Evolutionary conservation across 306 rosid species (phyloP).

Genomic region (Casuarina cunninghamiana): DNA sequence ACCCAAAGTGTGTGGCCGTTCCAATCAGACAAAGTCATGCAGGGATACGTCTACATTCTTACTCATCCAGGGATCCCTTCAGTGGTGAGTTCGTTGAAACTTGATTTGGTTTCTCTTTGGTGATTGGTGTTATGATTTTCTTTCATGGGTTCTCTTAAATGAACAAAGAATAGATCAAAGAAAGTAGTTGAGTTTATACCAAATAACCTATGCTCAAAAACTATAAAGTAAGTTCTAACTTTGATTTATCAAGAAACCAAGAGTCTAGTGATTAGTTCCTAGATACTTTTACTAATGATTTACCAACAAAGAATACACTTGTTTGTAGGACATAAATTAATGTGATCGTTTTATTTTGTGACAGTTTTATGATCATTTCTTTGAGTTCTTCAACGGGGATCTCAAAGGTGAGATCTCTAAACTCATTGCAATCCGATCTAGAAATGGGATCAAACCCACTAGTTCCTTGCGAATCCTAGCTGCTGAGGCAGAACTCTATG

Average conservation of each 20-base stretch:
- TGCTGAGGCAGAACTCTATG: constrained; percentile 31
- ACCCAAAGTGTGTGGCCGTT: constrained; percentile 29
- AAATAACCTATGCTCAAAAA: neutral
- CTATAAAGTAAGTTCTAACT: too few relatives aligned
- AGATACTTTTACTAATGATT: neutral
- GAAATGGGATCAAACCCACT: constrained; percentile 30
- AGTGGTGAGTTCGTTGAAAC: constrained; percentile 19
- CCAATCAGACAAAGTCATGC: constrained; percentile 33
- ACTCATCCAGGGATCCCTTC: constrained; percentile 48
- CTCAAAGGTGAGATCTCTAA: constrained; percentile 26
- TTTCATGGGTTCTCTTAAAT: neutral
- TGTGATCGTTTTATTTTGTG: neutral
- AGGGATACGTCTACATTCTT: constrained; percentile 41
- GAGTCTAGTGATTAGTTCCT: too few relatives aligned
- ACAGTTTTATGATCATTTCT: constrained; percentile 46
- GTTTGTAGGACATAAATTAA: neutral
- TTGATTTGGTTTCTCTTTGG: neutral
- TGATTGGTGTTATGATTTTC: neutral
- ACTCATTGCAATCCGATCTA: constrained; percentile 28
- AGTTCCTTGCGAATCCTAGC: constrained; percentile 38
- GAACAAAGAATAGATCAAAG: neutral
- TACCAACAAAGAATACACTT: neutral
- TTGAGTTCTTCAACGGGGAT: constrained; percentile 23
- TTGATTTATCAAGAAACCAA: too few relatives aligned
- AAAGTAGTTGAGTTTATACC: neutral